phyloP scores from a whole-genome alignment of 768 basidiomycete species.

The Russula sp. region DNA sequence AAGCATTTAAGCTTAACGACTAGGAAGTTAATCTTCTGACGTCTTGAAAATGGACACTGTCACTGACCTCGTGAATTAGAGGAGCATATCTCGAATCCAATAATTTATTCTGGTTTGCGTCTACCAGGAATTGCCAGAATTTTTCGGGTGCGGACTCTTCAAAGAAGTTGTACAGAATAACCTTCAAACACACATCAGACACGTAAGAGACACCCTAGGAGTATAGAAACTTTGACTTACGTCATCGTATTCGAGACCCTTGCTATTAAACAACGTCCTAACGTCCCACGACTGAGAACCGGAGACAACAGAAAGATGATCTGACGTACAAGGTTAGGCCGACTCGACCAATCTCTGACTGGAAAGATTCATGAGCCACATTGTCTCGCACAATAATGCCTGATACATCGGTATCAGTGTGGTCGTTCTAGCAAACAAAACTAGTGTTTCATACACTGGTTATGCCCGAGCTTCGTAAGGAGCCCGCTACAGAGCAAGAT shows the following conservation, averaged over 20 bases:
- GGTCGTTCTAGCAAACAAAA: not conserved
- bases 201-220: not conserved
- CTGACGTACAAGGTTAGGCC: slow-evolving; percentile 54
- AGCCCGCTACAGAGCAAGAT: slow-evolving; percentile 39
- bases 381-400: slow-evolving; percentile 71
- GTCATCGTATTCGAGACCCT: slow-evolving; percentile 66
- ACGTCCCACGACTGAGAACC: not conserved
- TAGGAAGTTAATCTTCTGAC: not conserved
- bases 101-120: not conserved
- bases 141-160: slow-evolving; percentile 52
- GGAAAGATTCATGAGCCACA: slow-evolving; percentile 46
- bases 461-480: slow-evolving; percentile 57
- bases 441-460: slow-evolving; percentile 53
- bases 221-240: slow-evolving; percentile 35
- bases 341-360: slow-evolving; percentile 52
- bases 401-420: slow-evolving; percentile 31
- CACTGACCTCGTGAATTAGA: slow-evolving; percentile 19
- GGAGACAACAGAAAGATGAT: not conserved
- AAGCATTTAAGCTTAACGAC: slow-evolving; percentile 55
- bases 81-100: not conserved
- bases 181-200: slow-evolving; percentile 40
- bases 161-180: slow-evolving; percentile 74
- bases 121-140: slow-evolving; percentile 17
- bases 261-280: slow-evolving; percentile 59
- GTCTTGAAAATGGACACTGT: not conserved